Percentiles rank a stretch among this genome's conserved stretches.
phyloP scores from a whole-genome alignment of 2,329 filamentous ascomycete species.

The Septoria linicola region DNA sequence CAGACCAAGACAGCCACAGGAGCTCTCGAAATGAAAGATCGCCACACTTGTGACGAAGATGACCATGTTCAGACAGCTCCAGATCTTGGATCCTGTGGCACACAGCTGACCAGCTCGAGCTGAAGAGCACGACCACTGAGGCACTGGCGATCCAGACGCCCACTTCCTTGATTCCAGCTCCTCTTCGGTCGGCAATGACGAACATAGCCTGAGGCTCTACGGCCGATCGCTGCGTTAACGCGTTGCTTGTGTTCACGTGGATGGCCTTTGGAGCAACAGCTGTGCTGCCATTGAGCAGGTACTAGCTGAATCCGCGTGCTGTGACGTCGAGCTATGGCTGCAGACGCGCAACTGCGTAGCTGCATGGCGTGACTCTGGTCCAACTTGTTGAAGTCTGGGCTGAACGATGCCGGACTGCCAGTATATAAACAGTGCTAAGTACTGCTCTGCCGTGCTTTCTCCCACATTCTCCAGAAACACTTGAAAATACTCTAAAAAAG shows the following conservation, averaged over 20 bases:
- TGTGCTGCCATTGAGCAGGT: neutral
- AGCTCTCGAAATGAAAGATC: neutral
- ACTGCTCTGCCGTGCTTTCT: neutral
- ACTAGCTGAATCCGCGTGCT: neutral
- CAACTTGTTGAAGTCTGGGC: neutral
- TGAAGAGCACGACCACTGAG: neutral
- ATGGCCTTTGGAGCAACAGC: neutral
- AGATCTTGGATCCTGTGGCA: slow-evolving; percentile 1
- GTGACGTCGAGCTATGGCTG: slow-evolving; percentile 54
- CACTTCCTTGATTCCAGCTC: slow-evolving; percentile 9
- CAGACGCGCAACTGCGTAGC: slow-evolving; percentile 2
- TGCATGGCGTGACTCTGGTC: neutral
- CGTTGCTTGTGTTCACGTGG: slow-evolving; percentile 8
- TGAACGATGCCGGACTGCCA: neutral
- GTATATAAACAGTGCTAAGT: slow-evolving; percentile 1
- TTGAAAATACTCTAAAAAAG: neutral
- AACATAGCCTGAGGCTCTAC: neutral
- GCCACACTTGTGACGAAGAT: neutral
- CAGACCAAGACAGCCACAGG: neutral
- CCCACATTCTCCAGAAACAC: neutral
- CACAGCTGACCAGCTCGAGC: neutral
- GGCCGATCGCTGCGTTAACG: slow-evolving; percentile 4
- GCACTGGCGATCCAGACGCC: neutral
- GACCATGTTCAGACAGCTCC: neutral
- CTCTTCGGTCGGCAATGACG: neutral